Evolutionary conservation across 176 grass and related monocot species (phyloP).

Genomic region (Themeda triandra): DNA sequence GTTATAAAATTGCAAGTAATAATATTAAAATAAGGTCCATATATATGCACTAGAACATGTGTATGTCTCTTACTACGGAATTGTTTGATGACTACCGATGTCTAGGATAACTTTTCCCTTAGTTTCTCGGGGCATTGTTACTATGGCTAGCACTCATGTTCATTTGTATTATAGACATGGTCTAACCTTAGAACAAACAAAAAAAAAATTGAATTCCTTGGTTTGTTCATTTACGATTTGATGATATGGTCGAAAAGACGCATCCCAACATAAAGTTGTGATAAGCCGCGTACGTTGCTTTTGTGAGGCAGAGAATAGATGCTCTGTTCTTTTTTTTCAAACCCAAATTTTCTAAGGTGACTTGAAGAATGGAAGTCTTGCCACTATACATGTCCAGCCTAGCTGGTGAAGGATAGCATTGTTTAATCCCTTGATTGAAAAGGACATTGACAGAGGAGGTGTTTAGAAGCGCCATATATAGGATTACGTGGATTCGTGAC

Average conservation of each 20-base stretch:
- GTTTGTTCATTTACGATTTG: background rate
- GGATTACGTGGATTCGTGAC: background rate
- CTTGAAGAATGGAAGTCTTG: slow-evolving; percentile 34
- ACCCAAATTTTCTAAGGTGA: background rate
- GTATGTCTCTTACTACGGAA: too few species aligned
- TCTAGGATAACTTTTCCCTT: too few species aligned
- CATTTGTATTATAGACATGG: background rate
- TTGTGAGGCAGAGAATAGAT: slow-evolving; percentile 1
- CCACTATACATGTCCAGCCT: background rate
- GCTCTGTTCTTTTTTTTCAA: background rate
- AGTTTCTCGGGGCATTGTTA: too few species aligned
- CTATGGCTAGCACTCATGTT: too few species aligned
- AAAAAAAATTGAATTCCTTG: background rate
- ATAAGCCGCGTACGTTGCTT: background rate
- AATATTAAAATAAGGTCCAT: too few species aligned
- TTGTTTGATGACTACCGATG: too few species aligned
- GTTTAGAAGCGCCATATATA: slow-evolving; percentile 33
- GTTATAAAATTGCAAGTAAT: background rate
- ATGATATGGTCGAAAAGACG: background rate
- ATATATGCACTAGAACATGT: too few species aligned
- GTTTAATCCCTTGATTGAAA: background rate
- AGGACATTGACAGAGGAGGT: slow-evolving; percentile 29
- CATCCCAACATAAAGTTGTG: background rate
- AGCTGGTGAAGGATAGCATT: background rate
- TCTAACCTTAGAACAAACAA: background rate